Percentiles rank a stretch among this genome's conserved stretches.
Evolutionary conservation across 768 basidiomycete species (phyloP).

Genomic region (Mycena epipterygia): DNA sequence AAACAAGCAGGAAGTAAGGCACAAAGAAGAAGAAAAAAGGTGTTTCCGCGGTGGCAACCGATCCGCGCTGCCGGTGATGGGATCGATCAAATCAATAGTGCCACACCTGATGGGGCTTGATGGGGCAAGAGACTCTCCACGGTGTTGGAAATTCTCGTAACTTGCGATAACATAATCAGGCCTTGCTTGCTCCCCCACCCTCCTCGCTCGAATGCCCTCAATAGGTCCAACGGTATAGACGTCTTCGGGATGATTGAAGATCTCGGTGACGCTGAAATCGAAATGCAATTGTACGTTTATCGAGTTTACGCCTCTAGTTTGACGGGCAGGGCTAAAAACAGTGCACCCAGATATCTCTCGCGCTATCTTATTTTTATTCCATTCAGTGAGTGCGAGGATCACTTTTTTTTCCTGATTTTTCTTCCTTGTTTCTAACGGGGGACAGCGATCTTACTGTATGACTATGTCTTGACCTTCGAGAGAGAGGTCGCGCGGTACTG

Average conservation of each 20-base stretch:
- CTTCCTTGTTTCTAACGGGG: neutral
- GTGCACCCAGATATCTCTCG: neutral
- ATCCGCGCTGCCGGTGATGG: too few species aligned
- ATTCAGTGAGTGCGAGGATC: neutral
- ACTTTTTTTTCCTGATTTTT: neutral
- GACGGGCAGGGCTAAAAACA: neutral
- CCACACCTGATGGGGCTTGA: too few species aligned
- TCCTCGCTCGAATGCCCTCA: conserved; percentile 15
- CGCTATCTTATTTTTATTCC: conserved; percentile 14
- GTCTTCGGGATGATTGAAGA: conserved; percentile 24
- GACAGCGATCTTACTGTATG: conserved; percentile 49
- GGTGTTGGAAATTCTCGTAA: neutral
- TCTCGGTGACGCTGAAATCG: conserved; percentile 25
- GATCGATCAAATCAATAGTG: too few species aligned
- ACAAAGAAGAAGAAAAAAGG: too few species aligned
- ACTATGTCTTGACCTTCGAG: conserved; percentile 49
- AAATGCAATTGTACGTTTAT: conserved; percentile 17
- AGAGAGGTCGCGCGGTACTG: conserved; percentile 50
- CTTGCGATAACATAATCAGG: neutral
- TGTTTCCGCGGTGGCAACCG: too few species aligned
- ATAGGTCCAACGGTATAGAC: neutral
- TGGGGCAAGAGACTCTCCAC: too few species aligned
- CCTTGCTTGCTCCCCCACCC: neutral
- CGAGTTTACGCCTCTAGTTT: neutral
- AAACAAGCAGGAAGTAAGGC: too few species aligned